phyloP scores from a whole-genome alignment of 495 filamentous ascomycete genomes.

The Tuber magnatum region DNA sequence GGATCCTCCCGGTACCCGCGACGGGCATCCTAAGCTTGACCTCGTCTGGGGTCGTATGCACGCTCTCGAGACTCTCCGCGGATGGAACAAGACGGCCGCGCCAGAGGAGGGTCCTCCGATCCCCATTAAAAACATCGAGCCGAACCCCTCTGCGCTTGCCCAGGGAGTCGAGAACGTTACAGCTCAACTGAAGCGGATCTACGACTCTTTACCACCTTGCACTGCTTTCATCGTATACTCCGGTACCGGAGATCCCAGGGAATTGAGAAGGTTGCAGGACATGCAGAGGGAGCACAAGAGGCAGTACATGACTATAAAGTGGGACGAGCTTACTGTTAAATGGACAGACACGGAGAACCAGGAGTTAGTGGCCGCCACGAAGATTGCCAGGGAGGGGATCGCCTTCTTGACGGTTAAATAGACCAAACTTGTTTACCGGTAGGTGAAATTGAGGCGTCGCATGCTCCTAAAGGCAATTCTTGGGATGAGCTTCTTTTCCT shows the following conservation, averaged over 20 bases:
- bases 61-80: slow-evolving; percentile 61
- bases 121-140: slow-evolving; percentile 2
- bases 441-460: not conserved
- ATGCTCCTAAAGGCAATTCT: not conserved
- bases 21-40: slow-evolving; percentile 67
- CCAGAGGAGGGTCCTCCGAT: not conserved
- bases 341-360: slow-evolving; percentile 90
- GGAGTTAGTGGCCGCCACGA: slow-evolving; percentile 61
- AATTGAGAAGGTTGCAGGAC: slow-evolving; percentile 63
- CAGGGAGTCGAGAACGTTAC: slow-evolving; percentile 48
- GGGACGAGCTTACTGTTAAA: slow-evolving; percentile 78
- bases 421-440: not conserved
- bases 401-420: slow-evolving; percentile 76
- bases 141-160: slow-evolving; percentile 40
- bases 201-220: slow-evolving; percentile 68
- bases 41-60: slow-evolving; percentile 85
- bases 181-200: slow-evolving; percentile 58
- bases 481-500: not conserved
- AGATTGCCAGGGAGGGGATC: slow-evolving; percentile 64
- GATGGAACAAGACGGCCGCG: slow-evolving; percentile 8
- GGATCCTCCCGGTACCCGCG: slow-evolving; percentile 54
- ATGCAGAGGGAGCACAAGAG: slow-evolving; percentile 65
- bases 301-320: slow-evolving; percentile 72
- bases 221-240: slow-evolving; percentile 84
- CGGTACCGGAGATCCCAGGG: slow-evolving; percentile 78